phyloP scores from a whole-genome alignment of 2,329 filamentous ascomycete species.

The Neofusicoccum sp. region DNA sequence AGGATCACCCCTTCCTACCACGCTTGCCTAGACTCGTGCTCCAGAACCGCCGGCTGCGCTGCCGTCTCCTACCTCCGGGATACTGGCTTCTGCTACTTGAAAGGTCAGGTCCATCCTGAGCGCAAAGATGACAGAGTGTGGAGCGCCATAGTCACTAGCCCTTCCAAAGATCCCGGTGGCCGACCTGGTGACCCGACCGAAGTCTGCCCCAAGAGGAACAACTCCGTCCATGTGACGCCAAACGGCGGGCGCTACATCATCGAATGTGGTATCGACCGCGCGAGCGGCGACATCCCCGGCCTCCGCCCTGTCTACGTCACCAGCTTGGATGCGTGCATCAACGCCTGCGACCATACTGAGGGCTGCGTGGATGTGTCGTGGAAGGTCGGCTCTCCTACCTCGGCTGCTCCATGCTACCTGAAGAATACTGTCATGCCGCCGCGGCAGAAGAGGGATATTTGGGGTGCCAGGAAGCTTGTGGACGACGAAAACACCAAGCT shows the following conservation, averaged over 20 bases:
- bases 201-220: neutral
- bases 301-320: neutral
- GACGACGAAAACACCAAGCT: too few species aligned
- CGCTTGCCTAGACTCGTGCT: neutral
- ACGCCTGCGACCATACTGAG: neutral
- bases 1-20: neutral
- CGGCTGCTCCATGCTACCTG: neutral
- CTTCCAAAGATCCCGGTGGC: neutral
- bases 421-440: neutral
- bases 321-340: neutral
- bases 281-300: neutral
- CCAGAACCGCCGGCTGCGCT: neutral
- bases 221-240: too few species aligned
- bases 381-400: neutral
- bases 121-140: neutral
- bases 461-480: too few species aligned
- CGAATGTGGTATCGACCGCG: neutral
- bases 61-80: neutral
- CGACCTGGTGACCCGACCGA: neutral
- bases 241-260: neutral
- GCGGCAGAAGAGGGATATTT: too few species aligned
- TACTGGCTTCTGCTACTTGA: neutral
- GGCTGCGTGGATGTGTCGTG: neutral
- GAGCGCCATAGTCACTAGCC: neutral
- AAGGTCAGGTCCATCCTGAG: neutral